phyloP scores from a whole-genome alignment of 352 stramenopile genomes.

The Aphanomyces astaci region DNA sequence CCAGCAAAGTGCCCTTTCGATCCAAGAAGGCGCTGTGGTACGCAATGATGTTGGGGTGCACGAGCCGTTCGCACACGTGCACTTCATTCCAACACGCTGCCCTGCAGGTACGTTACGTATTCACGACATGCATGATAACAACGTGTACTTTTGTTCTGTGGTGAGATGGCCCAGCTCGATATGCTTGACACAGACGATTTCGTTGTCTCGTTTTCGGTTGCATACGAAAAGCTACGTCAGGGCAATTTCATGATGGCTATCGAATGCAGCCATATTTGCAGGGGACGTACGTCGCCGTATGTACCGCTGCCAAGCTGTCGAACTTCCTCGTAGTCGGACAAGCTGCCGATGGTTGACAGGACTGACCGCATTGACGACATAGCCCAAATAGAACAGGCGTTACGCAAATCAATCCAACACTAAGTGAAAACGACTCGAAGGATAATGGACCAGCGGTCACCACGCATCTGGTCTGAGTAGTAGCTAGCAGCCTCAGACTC shows the following conservation, averaged over 20 bases:
- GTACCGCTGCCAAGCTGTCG: slow-evolving; percentile 6
- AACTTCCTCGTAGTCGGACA: slow-evolving; percentile 7
- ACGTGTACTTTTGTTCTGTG: neutral
- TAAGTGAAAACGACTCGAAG: too few relatives aligned
- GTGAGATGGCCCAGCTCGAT: neutral
- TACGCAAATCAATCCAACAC: too few relatives aligned
- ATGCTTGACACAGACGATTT: slow-evolving; percentile 18
- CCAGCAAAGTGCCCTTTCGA: neutral
- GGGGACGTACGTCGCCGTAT: slow-evolving; percentile 15
- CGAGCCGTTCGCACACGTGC: neutral
- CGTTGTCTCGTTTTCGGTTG: slow-evolving; percentile 3
- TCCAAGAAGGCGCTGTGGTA: slow-evolving; percentile 9
- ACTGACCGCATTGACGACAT: neutral
- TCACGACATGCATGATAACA: neutral
- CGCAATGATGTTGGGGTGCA: slow-evolving; percentile 10
- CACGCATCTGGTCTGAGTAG: too few relatives aligned
- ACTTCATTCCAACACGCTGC: slow-evolving; percentile 14
- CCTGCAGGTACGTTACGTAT: neutral
- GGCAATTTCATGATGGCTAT: too few relatives aligned
- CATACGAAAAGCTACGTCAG: neutral
- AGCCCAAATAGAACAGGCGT: too few relatives aligned
- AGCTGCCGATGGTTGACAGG: neutral
- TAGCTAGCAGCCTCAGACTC: too few relatives aligned
- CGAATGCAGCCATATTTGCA: neutral
- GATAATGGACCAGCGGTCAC: too few relatives aligned